These are phyloP conservation scores for Lodderomyces theae DNA, from an alignment of 1,139 yeast genomes.

Conservation along the genomic window DNA sequence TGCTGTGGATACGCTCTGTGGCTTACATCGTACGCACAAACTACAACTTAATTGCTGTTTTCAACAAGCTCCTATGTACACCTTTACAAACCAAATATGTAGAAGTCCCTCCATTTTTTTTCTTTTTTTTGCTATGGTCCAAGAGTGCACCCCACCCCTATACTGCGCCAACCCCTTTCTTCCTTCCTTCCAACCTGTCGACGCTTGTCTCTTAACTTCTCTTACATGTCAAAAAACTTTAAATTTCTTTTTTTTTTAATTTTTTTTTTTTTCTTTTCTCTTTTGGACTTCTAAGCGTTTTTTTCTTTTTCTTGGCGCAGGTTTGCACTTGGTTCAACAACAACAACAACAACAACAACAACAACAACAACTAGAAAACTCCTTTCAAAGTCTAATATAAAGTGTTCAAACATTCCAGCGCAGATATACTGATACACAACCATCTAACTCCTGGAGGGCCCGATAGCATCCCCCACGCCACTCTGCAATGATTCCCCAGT, in stretches of 20 bases:
- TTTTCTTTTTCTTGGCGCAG: too few species aligned
- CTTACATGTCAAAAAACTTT: background rate
- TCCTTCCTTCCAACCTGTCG: background rate
- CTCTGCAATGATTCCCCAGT: background rate
- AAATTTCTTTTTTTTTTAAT: background rate
- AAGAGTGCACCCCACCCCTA: background rate
- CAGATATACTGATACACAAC: too few species aligned
- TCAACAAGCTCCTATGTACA: background rate
- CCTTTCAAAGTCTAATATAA: too few species aligned
- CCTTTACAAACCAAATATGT: too few species aligned
- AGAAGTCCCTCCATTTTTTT: constrained; percentile 1
- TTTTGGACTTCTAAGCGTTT: too few species aligned
- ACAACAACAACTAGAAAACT: background rate
- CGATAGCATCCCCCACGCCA: too few species aligned
- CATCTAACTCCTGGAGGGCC: too few species aligned
- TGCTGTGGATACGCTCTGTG: too few species aligned
- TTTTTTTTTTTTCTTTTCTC: background rate
- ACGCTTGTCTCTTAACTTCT: background rate
- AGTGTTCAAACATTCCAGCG: too few species aligned
- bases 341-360: background rate
- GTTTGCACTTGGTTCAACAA: too few species aligned
- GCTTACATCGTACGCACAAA: background rate
- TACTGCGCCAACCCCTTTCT: background rate
- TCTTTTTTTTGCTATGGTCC: background rate
- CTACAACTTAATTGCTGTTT: background rate